Base-by-base conservation (phyloP, 2,329 filamentous ascomycete genomes). In the Ramichloridium luteum region DNA sequence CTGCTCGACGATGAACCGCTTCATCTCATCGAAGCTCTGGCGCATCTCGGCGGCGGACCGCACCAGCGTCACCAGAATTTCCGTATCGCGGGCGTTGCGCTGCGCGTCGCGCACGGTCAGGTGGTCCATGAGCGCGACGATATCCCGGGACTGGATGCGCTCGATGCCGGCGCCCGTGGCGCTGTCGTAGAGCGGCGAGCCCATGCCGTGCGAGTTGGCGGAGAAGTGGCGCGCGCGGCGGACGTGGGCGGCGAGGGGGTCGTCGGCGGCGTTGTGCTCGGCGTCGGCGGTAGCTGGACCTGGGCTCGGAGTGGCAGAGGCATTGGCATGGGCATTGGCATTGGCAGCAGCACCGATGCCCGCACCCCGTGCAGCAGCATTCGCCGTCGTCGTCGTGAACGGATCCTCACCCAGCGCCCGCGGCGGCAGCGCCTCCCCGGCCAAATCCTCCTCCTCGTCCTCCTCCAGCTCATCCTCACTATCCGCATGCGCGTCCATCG, bases 41-140 rank as follows among this genome's bases (percentile, higher is more conserved):
- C 88, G 83, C 86, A 96, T 96, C 59, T 98, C 90, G 9, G 90
- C 79, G 3, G 90, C 88, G 33, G 85, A 86, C 37, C 88, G 79
- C 39, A 98, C 90, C 17, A 98, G 72, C 1, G 90, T 88, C 28
- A 94, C 83, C 12, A 98, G 66, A 34, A 98, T 94, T 58, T 98
- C 90, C 0, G 90, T 96, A 49, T 98, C 90, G 27, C 90, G 74
- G 27, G 90, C 90, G 58, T 90, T 96, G 37, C 90, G 78, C 60
- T 96, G 88, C 25, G 88, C 90, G 60, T 98, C 90, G 20, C 90
- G 80, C 41, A 96, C 90, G 54, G 92, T 96, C 40, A 98, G 76
- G 57, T 98, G 90, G 53, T 98, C 88, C 90, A 98, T 98, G 38
- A 98, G 64, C 14, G 88, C 84, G 41, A 98, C 80, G 47, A 98